Evolutionary conservation across 2,329 filamentous ascomycete species (phyloP).

Genomic region (Hymenoscyphus fructigenus): DNA sequence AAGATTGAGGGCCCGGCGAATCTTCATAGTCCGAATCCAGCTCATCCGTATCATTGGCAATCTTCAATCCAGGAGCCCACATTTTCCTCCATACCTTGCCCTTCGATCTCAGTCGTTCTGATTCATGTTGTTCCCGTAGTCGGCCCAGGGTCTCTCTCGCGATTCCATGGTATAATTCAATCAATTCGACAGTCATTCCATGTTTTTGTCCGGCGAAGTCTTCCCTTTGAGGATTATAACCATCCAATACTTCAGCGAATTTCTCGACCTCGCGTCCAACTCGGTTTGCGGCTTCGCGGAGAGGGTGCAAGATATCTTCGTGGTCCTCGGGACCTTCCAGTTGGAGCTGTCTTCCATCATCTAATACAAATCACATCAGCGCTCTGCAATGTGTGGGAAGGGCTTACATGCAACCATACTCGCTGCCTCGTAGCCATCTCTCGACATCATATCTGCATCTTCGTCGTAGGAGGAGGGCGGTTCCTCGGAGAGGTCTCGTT

Average conservation of each 20-base stretch:
- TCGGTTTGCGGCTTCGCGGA: conserved; percentile 64
- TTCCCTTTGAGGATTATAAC: conserved; percentile 58
- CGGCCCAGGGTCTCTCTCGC: conserved; percentile 46
- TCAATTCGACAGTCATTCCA: conserved; percentile 66
- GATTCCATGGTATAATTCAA: conserved; percentile 63
- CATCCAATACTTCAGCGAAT: conserved; percentile 81
- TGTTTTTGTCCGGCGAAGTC: conserved; percentile 54
- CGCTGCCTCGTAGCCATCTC: conserved; percentile 29
- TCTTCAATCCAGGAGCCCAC: conserved; percentile 32
- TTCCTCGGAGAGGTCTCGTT: conserved; percentile 35
- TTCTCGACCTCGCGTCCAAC: conserved; percentile 81
- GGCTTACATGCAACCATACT: conserved; percentile 22
- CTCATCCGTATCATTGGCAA: conserved; percentile 32
- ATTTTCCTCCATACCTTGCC: conserved; percentile 38
- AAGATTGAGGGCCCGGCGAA: conserved; percentile 22
- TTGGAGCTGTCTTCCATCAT: conserved; percentile 28
- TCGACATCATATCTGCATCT: conserved; percentile 39
- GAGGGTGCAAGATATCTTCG: conserved; percentile 53
- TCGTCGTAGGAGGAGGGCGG: conserved; percentile 34
- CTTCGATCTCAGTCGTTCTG: conserved; percentile 32
- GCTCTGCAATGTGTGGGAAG: neutral
- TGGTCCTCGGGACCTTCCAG: conserved; percentile 41
- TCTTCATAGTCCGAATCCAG: conserved; percentile 51
- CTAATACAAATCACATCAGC: conserved; percentile 15
- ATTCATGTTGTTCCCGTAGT: conserved; percentile 43